phyloP scores from a whole-genome alignment of 2,329 filamentous ascomycete genomes.

The Fusarium sp. region DNA sequence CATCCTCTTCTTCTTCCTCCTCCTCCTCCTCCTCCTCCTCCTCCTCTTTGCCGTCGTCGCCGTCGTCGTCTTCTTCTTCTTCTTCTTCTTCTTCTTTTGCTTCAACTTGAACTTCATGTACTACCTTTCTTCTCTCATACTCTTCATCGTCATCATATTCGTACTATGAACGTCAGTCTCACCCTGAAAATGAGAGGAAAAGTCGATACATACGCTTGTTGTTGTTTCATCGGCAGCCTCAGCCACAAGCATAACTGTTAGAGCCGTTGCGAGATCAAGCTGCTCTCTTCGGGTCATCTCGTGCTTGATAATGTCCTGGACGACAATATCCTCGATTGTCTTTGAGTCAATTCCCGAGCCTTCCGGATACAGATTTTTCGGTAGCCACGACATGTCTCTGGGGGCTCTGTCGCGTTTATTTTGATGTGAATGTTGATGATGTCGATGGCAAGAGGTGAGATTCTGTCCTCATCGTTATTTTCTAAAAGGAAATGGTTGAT shows the following conservation, averaged over 20 bases:
- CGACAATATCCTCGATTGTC: constrained; percentile 10
- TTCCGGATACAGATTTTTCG: not conserved
- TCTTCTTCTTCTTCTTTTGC: not conserved
- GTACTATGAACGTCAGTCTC: constrained; percentile 26
- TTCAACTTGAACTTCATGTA: not conserved
- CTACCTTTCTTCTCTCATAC: not conserved
- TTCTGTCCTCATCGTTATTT: constrained; percentile 4
- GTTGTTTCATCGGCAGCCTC: constrained; percentile 5
- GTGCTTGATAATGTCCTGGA: constrained; percentile 22
- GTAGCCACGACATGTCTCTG: not conserved
- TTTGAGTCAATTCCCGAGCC: not conserved
- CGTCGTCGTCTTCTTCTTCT: not conserved
- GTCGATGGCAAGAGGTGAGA: constrained; percentile 13
- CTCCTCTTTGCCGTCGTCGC: not conserved
- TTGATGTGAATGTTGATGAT: constrained; percentile 1
- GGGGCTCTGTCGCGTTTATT: not conserved
- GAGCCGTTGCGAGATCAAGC: constrained; percentile 11
- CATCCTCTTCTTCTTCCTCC: not conserved
- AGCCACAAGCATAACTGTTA: constrained; percentile 11
- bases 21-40: not conserved
- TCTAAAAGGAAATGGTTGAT: constrained; percentile 9
- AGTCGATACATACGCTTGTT: constrained; percentile 19
- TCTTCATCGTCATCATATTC: constrained; percentile 28
- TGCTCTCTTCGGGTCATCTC: not conserved
- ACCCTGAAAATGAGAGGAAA: not conserved